Base-by-base conservation (phyloP, 2,329 filamentous ascomycete genomes). In the Lachnellula hyalina region DNA sequence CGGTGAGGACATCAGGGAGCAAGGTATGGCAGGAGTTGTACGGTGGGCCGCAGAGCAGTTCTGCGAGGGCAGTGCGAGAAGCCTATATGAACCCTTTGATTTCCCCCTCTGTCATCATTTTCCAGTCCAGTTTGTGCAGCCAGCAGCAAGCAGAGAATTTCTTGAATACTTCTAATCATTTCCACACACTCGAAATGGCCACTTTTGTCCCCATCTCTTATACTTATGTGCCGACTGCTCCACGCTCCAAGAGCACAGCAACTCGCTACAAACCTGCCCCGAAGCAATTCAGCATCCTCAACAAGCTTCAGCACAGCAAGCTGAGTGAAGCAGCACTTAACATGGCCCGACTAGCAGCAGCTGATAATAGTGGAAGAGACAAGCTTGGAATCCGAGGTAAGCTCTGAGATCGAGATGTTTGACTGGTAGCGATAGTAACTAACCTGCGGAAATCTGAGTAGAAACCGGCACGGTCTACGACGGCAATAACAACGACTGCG, bases 161-260 rank as follows among this genome's bases (percentile, higher is more conserved):
- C 38, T 59, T 23, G n/a, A 59, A 44, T 60, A 59, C 54, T 59
- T 28, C 28, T 17, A 59, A 56, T 54, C 35, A 55, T 62, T 61
- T 57, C 47, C 32, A 60, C 45, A 21, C 32, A 44, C 54, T 59
- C 46, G 12, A 61, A 48, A 60, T 60, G 48, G 57, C 54, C 48
- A 61, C 55, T 59, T 52, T 64, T 55, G 48, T 25, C 46, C 42
- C 49, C n/a, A 57, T 49, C 44, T 34, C 48, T 4, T 63, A 63
- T 57, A 60, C 35, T 38, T 62, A 62, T 46, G 35, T 54, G 46
- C 59, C 57, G 57, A 64, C 53, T 59, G 9, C 55, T 60, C 53
- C 54, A 35, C 57, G 57, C 42, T 57, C 25, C 14, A 62, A 61
- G 52, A 61, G 51, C 40, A 35, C 35, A 57, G 47, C 17, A 53